Evolutionary conservation across 2,329 filamentous ascomycete species (phyloP), one percentile per base, ranked within the genome.

Genomic region (Pestalotiopsis sp.): DNA sequence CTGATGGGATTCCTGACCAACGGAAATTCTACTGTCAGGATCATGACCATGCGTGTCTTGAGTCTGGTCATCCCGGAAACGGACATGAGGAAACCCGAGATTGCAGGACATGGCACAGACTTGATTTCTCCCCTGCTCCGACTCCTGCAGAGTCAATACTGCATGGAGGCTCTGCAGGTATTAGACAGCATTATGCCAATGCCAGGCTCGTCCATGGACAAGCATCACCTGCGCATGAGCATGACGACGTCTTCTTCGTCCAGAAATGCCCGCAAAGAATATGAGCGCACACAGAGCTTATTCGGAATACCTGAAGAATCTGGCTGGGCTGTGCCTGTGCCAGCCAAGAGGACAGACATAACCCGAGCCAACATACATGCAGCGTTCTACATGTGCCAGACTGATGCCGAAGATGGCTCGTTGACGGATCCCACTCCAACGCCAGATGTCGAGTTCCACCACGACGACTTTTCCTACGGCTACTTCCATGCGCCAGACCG

Each of bases 221-320:
- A 93, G 74, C 94, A 98, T 74, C 94, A 98, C 77, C 83, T 99
- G 69, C 90, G 96, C 52, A 99, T 99, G 97, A 98, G 95, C 80
- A 98, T 99, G 94, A 95, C 94, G 4, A 92, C 93, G 13, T 91
- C 93, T 1, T 94, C 94, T 1, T 94, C 94, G 2, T 96, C 94
- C 0, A 92, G 93, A 74, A 90, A 92, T 0, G 92, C 96, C 64
- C 91, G 93, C 63, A 98, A 98, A 78, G 95, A 98, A 80, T 98
- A 97, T 74, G 95, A 97, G 77, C 91, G 93, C 25, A 97, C 94
- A 0, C 93, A 97, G 78, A 98, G 94, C 76, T 82, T 99, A 41
- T 99, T 98, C 78, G 97, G 97, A 36, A 98, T 99, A 69, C 96
- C 96, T 0, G 95, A 98, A 77, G 91, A 94, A 25, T 96, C 93